A percentile compares a stretch with the other conserved stretches of the same genome.
These are phyloP conservation scores for Ramicandelaber brevisporus DNA, from an alignment of 192 early-diverging fungal species.

Conservation along the genomic window DNA sequence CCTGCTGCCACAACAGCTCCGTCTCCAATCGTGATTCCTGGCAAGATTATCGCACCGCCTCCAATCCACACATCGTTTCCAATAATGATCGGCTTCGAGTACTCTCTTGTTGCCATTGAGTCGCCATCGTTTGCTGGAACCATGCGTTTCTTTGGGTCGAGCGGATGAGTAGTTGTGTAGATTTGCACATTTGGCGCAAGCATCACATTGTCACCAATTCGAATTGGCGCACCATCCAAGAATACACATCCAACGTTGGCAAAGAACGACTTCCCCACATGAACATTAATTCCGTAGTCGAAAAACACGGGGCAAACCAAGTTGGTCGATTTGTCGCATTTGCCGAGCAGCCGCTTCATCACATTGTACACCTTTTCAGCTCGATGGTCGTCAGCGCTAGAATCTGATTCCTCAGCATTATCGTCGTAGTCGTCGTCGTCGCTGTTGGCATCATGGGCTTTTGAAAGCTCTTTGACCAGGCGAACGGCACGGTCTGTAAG, in stretches of 20 bases:
- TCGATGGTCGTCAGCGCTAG: too few species aligned
- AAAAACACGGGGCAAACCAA: conserved; percentile 40
- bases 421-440: too few species aligned
- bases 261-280: conserved; percentile 43
- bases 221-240: conserved; percentile 44
- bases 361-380: too few species aligned
- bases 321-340: conserved; percentile 18
- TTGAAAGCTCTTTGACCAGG: too few species aligned
- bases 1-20: conserved; percentile 54
- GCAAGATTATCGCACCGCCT: conserved; percentile 46
- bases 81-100: too few species aligned
- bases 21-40: conserved; percentile 74
- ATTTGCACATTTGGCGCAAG: conserved; percentile 57
- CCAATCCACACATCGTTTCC: conserved; percentile 80
- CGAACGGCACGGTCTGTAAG: too few species aligned
- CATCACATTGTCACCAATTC: conserved; percentile 45
- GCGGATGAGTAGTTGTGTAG: conserved; percentile 43
- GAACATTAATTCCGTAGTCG: conserved; percentile 61
- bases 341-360: conserved; percentile 21
- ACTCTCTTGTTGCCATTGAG: too few species aligned
- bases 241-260: conserved; percentile 50
- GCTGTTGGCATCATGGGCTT: conserved; percentile 2
- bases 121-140: too few species aligned
- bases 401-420: too few species aligned
- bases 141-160: conserved; percentile 34